Evolutionary conservation across 73 alveolate genomes (phyloP).

Genomic region (Tetrahymena malaccensis): DNA sequence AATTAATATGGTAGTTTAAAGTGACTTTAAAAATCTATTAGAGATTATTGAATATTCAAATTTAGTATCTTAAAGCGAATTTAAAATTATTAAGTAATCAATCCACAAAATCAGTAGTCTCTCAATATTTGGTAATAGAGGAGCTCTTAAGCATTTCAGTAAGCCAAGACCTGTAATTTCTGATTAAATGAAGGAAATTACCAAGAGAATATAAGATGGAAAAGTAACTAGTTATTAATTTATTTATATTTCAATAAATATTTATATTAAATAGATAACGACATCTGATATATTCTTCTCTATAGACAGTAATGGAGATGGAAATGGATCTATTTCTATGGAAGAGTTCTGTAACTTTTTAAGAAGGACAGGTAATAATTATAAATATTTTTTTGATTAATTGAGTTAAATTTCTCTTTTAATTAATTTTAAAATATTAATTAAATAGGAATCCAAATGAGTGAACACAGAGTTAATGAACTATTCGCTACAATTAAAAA

Average conservation of each 20-base stretch:
- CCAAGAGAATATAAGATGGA: not conserved
- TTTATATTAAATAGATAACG: not conserved
- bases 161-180: not conserved
- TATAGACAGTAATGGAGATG: not conserved
- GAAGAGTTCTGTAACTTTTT: not conserved
- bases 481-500: not conserved
- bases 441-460: not conserved
- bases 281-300: not conserved
- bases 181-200: not conserved
- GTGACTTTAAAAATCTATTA: not conserved
- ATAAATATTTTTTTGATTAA: not conserved
- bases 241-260: not conserved
- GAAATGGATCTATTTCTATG: not conserved
- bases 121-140: not conserved
- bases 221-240: not conserved
- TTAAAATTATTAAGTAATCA: not conserved
- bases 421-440: no score
- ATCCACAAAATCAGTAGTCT: not conserved
- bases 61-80: not conserved
- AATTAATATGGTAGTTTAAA: not conserved
- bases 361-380: not conserved
- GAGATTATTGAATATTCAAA: not conserved
- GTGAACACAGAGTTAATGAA: slow-evolving; percentile 3
- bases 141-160: not conserved
- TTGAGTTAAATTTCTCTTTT: no score